Base-by-base conservation (phyloP, 306 rosid species). In the Arachis stenosperma region DNA sequence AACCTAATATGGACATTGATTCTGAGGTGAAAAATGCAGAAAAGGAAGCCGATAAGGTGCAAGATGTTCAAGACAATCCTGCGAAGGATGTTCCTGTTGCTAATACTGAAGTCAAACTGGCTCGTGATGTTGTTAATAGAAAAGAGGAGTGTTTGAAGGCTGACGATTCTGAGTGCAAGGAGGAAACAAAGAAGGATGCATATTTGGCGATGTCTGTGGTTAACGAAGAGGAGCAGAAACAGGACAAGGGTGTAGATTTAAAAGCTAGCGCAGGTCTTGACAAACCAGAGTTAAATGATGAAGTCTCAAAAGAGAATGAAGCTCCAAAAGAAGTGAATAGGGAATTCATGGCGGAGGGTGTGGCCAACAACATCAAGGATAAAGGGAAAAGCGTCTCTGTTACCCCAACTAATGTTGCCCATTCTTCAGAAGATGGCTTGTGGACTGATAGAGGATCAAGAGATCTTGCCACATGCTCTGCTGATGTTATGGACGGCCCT, bases 351-450 rank as follows among this genome's bases (percentile, higher is more conserved):
- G 54, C 54, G 59, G 90, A 79, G 59, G 62, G 65, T 74, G 71
- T 80, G 82, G 55, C 73, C 44, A 88, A 46, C 57, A 84, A 30
- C 78, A 84, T 74, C 5, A 95, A 84, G 92, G 98, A 91, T 75
- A 95, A 90, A 79, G 99, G 98, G 66, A 91, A 95, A 79, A 81
- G 86, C 9, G 79, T 94, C 69, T 89, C 90, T 13, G 82, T 87
- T 61, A 41, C 67, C 2, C 82, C 85, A 6, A 27, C 80, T 22
- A 76, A 80, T 82, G 83, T 76, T 61, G 82, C 44, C 8, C 86
- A 81, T 76, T 78, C 92, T 66, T 74, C 83, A 13, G 85, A 81
- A 55, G 84, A 84, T 75, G 88, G 81, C 17, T 65, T 63, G 14
- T 86, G 96, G 92, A 75, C 33, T 61, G 89, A 74, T 13, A 84